Evolutionary conservation across 2,329 filamentous ascomycete species (phyloP), one percentile per base, ranked within the genome.

Genomic region (Hymenoscyphus salicellus): DNA sequence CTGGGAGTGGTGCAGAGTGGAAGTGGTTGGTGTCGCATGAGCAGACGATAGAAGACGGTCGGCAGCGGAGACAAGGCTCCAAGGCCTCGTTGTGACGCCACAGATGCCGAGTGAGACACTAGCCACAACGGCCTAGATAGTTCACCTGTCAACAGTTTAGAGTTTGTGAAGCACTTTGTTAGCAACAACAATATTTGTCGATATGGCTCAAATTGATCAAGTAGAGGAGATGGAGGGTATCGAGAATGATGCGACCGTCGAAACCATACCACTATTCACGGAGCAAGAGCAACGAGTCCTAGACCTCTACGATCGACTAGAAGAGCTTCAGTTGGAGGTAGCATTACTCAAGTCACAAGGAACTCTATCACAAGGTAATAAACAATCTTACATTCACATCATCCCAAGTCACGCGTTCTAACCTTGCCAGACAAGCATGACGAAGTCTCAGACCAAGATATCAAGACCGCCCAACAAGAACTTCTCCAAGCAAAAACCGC

Each of bases 281-380:
- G 82, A 86, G 41, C 82, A 85, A 65, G 92, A 96, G 77, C 79
- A 83, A 71, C 82, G 82, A 68, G 83, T 89, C 32, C 80, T 95
- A 41, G 82, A 86, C 49, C 82, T 93, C 58, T 90, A 92, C 77
- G 88, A 93, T 75, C 83, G 84, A 69, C 79, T 92, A 30, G 86
- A 89, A 72, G 86, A 91, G 74, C 81, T 93, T 55, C 85, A 88
- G 72, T 79, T 94, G 26, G 89, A 95, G 78, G 85, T 88, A 63
- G 88, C 88, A 43, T 81, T 95, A 46, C 77, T 93, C 14, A 77
- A 81, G 70, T 78, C 79, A 63, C 78, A 79, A 65, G 72, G 74
- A 32, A 61, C 72, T 2, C 62, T 74, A 28, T 71, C 71, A 60
- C 55, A 68, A 56, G 71, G 74, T 74, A 69, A 57, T 60, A 55